These are phyloP conservation scores for Ogataea philodendri DNA, from an alignment of 805 yeast genomes.

Conservation along the genomic window DNA sequence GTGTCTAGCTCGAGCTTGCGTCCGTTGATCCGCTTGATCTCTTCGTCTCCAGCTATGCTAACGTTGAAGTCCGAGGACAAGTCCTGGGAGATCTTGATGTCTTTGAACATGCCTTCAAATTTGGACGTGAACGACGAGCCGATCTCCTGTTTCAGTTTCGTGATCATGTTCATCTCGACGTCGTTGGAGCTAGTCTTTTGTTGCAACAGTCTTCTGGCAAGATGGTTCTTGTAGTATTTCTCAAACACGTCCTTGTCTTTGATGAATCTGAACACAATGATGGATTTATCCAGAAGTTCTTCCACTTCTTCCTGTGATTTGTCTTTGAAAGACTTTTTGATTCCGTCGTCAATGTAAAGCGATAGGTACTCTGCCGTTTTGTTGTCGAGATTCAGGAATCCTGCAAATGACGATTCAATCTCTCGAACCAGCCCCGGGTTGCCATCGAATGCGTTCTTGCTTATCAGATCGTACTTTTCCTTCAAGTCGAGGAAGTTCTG, in stretches of 20 bases:
- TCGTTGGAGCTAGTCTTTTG: constrained; percentile 48
- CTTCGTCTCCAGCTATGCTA: constrained; percentile 18
- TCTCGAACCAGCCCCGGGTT: constrained; percentile 51
- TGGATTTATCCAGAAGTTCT: constrained; percentile 51
- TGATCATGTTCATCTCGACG: constrained; percentile 65
- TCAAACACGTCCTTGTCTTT: constrained; percentile 86
- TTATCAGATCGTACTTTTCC: constrained; percentile 47
- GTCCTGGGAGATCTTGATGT: constrained; percentile 60
- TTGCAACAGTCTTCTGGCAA: constrained; percentile 73
- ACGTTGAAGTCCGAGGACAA: constrained; percentile 40
- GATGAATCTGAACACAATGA: constrained; percentile 62
- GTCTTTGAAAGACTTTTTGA: constrained; percentile 49
- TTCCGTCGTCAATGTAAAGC: constrained; percentile 54
- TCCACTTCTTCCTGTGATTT: constrained; percentile 45
- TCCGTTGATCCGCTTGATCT: constrained; percentile 23
- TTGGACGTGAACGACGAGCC: constrained; percentile 79
- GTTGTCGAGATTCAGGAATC: constrained; percentile 52
- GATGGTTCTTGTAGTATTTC: constrained; percentile 76
- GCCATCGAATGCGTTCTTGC: constrained; percentile 46
- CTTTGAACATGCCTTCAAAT: constrained; percentile 84
- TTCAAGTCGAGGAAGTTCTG: constrained; percentile 52
- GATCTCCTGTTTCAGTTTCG: constrained; percentile 67
- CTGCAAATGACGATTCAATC: constrained; percentile 59
- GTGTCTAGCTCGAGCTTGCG: constrained; percentile 44
- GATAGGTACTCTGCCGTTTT: constrained; percentile 55